Percentiles rank a stretch among this genome's conserved stretches.
phyloP scores from a whole-genome alignment of 768 basidiomycete genomes.

The Lentinula guzmanii region DNA sequence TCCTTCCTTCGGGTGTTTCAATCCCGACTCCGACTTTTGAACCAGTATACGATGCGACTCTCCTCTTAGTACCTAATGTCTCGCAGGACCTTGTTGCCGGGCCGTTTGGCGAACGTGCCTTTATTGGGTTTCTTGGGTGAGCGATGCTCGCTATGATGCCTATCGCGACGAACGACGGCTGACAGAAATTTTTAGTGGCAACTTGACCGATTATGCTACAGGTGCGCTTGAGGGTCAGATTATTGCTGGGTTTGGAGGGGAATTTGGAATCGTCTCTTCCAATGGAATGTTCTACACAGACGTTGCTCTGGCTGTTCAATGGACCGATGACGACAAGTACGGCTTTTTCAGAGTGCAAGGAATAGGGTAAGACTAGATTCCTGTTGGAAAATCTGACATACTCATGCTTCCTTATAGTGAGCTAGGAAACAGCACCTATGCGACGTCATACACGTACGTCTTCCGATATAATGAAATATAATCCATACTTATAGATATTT shows the following conservation, averaged over 20 bases:
- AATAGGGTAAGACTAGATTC: not conserved
- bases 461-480: not conserved
- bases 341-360: not conserved
- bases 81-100: slow-evolving; percentile 7
- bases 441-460: not conserved
- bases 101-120: not conserved
- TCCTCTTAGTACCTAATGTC: slow-evolving; percentile 5
- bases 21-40: not conserved
- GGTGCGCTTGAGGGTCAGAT: not conserved
- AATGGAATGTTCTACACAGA: not conserved
- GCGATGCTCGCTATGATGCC: not conserved
- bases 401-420: not conserved
- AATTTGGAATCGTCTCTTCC: not conserved
- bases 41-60: not conserved
- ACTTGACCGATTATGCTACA: not conserved
- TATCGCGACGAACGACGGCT: not conserved
- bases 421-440: not conserved
- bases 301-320: not conserved
- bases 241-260: not conserved
- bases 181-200: not conserved
- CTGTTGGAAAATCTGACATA: not conserved
- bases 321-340: not conserved
- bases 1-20: not conserved
- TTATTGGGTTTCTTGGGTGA: not conserved
- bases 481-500: not conserved